These are phyloP conservation scores for Ophiocytium majus DNA, from an alignment of 352 stramenopile species.

Conservation along the genomic window DNA sequence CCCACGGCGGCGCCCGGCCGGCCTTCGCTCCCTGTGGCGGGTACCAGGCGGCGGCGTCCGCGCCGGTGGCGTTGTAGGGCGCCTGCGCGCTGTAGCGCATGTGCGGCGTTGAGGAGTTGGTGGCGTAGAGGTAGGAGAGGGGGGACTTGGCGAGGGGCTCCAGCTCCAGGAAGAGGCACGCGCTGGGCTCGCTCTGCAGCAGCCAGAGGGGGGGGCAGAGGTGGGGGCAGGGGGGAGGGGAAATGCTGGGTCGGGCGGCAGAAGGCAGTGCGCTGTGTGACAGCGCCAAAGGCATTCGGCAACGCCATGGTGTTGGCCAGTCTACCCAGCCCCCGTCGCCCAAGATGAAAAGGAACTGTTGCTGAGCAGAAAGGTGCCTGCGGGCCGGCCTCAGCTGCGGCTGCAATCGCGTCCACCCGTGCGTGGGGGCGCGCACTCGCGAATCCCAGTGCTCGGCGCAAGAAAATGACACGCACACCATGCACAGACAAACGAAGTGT, in stretches of 20 bases:
- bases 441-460: no score
- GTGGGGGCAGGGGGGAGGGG: no score
- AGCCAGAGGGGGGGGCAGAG: background rate
- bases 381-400: no score
- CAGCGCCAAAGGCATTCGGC: no score
- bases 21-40: background rate
- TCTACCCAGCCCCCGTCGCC: no score
- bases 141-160: conserved; percentile 68
- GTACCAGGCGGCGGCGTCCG: conserved; percentile 11
- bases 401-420: no score
- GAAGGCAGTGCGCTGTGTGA: conserved; percentile 31
- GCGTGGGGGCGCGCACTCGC: no score
- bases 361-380: no score
- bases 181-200: conserved; percentile 28
- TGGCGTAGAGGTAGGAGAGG: conserved; percentile 81
- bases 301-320: no score
- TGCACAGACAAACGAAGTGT: no score
- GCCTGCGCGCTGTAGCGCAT: conserved; percentile 18
- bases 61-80: conserved; percentile 14
- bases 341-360: no score
- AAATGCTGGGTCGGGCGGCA: conserved; percentile 48
- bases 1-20: conserved; percentile 59
- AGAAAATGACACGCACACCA: no score
- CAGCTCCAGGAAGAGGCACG: conserved; percentile 80
- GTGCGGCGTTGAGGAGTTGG: conserved; percentile 58